Percentiles rank a stretch among this genome's conserved stretches.
These are phyloP conservation scores for Mortierella hygrophila DNA, from an alignment of 192 early-diverging fungal species.

Conservation along the genomic window DNA sequence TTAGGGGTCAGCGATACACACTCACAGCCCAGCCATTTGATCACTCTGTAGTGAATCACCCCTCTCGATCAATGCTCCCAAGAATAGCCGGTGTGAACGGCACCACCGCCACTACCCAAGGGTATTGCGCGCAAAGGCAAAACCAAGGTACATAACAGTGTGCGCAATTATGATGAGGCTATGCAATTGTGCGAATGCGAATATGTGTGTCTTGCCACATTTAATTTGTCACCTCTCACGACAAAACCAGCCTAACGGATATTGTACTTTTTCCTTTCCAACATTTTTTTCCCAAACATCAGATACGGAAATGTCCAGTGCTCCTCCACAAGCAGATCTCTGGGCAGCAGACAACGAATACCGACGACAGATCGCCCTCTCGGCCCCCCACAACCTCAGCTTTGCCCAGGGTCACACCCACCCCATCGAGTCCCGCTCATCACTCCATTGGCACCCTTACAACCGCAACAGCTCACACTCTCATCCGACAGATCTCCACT, in stretches of 20 bases:
- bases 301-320: background rate
- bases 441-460: constrained; percentile 32
- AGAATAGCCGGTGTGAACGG: background rate
- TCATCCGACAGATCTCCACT: background rate
- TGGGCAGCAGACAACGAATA: background rate
- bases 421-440: constrained; percentile 8
- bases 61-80: background rate
- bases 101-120: background rate
- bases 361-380: background rate
- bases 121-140: background rate
- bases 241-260: background rate
- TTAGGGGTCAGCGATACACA: background rate
- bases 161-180: background rate
- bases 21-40: constrained; percentile 3
- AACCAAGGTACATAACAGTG: background rate
- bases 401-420: background rate
- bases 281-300: background rate
- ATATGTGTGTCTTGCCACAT: background rate
- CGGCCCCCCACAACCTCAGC: background rate
- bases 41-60: background rate
- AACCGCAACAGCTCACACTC: constrained; percentile 1
- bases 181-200: background rate
- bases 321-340: background rate
- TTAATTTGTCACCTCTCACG: background rate
- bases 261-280: background rate